A percentile compares a stretch with the other conserved stretches of the same genome.
Conservation (phyloP, 495 filamentous ascomycete species). For the Podospora fimiseda region DNA sequence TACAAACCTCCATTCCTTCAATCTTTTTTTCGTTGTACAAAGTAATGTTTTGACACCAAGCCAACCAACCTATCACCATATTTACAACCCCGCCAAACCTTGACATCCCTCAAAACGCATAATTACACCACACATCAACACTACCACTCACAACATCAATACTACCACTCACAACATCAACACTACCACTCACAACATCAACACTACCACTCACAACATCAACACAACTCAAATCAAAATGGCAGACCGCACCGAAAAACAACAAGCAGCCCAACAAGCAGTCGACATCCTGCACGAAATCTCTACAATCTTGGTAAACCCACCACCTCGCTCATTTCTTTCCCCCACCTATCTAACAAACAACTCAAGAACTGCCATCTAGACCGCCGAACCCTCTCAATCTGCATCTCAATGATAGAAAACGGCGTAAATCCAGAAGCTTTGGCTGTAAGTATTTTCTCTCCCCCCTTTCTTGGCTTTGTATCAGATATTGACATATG, state of each 20-base stretch:
- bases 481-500: neutral
- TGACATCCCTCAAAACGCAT: neutral
- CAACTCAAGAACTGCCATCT: constrained; percentile 75
- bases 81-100: neutral
- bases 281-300: constrained; percentile 96
- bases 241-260: constrained; percentile 45
- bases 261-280: constrained; percentile 86
- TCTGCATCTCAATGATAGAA: constrained; percentile 93
- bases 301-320: constrained; percentile 69
- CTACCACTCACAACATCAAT: neutral
- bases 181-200: neutral
- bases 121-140: neutral
- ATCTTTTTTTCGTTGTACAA: neutral
- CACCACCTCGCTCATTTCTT: neutral
- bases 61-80: neutral
- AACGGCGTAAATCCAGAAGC: constrained; percentile 97
- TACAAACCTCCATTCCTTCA: neutral
- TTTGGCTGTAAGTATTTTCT: constrained; percentile 61
- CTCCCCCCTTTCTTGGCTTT: neutral
- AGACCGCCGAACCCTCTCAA: constrained; percentile 80
- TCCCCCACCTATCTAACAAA: neutral
- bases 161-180: neutral
- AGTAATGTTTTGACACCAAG: neutral
- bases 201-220: neutral
- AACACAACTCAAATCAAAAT: constrained; percentile 36